A percentile compares a stretch with the other conserved stretches of the same genome.
phyloP scores from a whole-genome alignment of 805 yeast genomes.

The Candida nitratophila region DNA sequence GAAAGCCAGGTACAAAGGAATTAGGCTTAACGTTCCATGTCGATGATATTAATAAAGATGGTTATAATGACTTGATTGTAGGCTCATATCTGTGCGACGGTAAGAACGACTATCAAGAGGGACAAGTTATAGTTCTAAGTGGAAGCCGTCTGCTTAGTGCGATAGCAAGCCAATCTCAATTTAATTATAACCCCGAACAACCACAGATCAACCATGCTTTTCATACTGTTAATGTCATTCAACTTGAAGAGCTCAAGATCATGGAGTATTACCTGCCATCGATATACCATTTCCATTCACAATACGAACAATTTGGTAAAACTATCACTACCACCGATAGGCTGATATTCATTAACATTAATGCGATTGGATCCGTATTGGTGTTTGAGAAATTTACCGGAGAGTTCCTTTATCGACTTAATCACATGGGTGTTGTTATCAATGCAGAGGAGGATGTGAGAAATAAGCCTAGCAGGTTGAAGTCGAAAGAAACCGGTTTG shows the following conservation, averaged over 20 bases:
- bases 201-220: too few species aligned
- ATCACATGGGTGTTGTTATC: neutral
- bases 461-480: conserved; percentile 3
- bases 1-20: conserved; percentile 35
- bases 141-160: conserved; percentile 11
- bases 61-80: conserved; percentile 34
- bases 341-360: conserved; percentile 28
- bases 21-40: conserved; percentile 29
- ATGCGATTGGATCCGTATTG: conserved; percentile 30
- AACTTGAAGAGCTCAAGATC: conserved; percentile 6
- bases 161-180: neutral
- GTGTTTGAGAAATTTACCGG: conserved; percentile 22
- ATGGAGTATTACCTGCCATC: conserved; percentile 13
- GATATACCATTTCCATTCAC: conserved; percentile 7
- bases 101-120: conserved; percentile 24
- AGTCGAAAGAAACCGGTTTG: conserved; percentile 17
- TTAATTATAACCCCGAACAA: neutral
- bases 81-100: conserved; percentile 37
- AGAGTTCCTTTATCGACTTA: neutral
- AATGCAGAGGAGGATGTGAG: neutral
- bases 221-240: conserved; percentile 1
- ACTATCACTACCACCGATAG: conserved; percentile 21
- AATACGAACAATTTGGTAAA: conserved; percentile 38
- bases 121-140: conserved; percentile 27
- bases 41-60: conserved; percentile 31